Conservation (phyloP, 1,139 yeast species). For the Spathaspora sp. region DNA sequence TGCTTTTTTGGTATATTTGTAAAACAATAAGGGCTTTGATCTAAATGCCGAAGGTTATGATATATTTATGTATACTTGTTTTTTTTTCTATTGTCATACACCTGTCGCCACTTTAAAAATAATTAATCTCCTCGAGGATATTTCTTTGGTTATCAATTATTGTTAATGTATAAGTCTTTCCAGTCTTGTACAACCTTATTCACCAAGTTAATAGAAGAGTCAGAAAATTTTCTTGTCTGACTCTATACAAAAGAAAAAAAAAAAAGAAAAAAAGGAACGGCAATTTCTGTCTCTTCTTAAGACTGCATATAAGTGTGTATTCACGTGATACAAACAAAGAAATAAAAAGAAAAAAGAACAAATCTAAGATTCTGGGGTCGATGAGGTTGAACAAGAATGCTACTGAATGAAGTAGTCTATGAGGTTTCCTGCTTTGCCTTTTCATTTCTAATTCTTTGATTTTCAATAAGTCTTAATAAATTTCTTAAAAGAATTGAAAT, state of each 20-base stretch:
- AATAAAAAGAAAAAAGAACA: neutral
- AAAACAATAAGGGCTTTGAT: no score
- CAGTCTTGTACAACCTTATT: neutral
- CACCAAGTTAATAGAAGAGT: neutral
- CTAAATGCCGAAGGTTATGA: no score
- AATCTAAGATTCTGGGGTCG: neutral
- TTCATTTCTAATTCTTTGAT: constrained; percentile 37
- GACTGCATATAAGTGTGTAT: constrained; percentile 3
- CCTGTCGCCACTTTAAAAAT: neutral
- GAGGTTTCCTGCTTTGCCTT: neutral
- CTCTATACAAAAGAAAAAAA: neutral
- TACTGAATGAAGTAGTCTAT: neutral
- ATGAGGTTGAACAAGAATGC: neutral
- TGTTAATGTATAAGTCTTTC: neutral
- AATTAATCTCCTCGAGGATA: neutral
- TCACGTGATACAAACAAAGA: constrained; percentile 3
- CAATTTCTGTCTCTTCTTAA: constrained; percentile 1
- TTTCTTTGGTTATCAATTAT: neutral
- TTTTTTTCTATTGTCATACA: no score
- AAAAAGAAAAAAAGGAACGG: neutral
- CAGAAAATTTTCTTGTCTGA: constrained; percentile 1
- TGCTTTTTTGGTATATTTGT: no score
- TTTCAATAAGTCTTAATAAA: constrained; percentile 74
- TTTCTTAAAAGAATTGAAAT: constrained; percentile 91
- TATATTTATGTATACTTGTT: no score